Percentiles rank a stretch among this genome's conserved stretches.
Conservation (phyloP, 1,284 basidiomycete species). For the Cystobasidium sp. region DNA sequence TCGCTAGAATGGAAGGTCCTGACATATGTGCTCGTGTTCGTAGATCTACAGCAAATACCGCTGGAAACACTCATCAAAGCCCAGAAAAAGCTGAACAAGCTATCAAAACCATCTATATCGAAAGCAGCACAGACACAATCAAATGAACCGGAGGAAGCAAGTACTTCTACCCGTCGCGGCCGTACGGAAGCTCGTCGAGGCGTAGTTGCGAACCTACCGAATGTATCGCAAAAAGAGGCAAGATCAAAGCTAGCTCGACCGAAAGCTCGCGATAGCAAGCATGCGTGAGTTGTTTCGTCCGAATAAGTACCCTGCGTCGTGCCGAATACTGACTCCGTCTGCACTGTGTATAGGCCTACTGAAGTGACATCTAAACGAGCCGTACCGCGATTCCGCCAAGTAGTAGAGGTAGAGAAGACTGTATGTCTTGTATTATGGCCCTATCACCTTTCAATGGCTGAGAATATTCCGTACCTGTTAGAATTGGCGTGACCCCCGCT, state of each 20-base stretch:
- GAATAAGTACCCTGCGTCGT: background rate
- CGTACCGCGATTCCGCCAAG: slow-evolving; percentile 75
- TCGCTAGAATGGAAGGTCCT: slow-evolving; percentile 32
- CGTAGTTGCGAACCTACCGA: slow-evolving; percentile 12
- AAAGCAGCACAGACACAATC: background rate
- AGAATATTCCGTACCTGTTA: slow-evolving; percentile 54
- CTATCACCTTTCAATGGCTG: background rate
- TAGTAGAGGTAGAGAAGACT: slow-evolving; percentile 71
- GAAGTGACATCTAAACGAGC: slow-evolving; percentile 85
- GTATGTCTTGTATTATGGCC: slow-evolving; percentile 60
- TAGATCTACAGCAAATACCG: slow-evolving; percentile 30
- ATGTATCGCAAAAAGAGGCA: background rate
- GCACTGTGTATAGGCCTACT: slow-evolving; percentile 65
- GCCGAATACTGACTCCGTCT: background rate
- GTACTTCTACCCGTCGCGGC: background rate
- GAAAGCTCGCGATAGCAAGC: slow-evolving; percentile 69
- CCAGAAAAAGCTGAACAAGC: slow-evolving; percentile 28
- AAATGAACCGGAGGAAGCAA: background rate
- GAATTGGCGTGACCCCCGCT: slow-evolving; percentile 86
- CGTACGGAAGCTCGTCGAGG: slow-evolving; percentile 23
- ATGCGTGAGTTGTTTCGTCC: slow-evolving; percentile 70
- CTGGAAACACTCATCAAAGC: slow-evolving; percentile 34
- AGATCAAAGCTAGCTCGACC: slow-evolving; percentile 53
- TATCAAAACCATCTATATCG: background rate
- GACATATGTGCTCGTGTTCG: slow-evolving; percentile 31